Base-by-base conservation (phyloP, 345 rosid genomes). In the Pistacia vera region DNA sequence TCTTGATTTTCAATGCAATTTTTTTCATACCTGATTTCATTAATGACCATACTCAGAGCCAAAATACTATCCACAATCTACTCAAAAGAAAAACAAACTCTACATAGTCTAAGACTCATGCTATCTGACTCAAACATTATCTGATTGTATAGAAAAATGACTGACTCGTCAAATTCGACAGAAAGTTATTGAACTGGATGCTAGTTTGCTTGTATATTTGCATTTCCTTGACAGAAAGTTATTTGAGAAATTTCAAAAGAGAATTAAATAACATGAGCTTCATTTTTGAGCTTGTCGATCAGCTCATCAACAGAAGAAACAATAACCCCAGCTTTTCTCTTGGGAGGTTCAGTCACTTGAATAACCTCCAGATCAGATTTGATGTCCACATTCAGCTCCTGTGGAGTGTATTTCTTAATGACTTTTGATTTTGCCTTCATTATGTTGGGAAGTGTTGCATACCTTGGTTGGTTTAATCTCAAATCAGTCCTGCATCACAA, bases 351-450 rank as follows among this genome's bases (percentile, higher is more conserved):
- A 0, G 81, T 87, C 75, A 93, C 90, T 84, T 93, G 86, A 71
- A 91, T 74, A 28, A 95, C 81, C 86, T 91, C 92, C 25, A 91
- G 41, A 74, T 90, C 97, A 0, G 93, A 81, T 82, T 85, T 86
- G 33, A 81, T 33, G 58, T 89, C 92, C 0, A 92, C 91, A 11
- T 90, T 85, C 84, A 95, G 76, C 79, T 95, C 94, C 72, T 82
- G 72, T 8, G 87, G 88, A 13, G 92, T 85, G 75, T 85, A 88
- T 73, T 90, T 95, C 89, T 90, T 92, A 62, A 95, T 86, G 20
- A 79, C 89, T 86, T 93, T 92, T 0, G 97, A 92, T 80, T 92
- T 95, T 0, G 98, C 98, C 82, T 95, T 95, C 99, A 95, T 91
- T 74, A 93, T 92, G 83, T 92, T 95, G 20, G 99, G 97, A 38